These are phyloP conservation scores for Uromyces viciae-fabae DNA, from an alignment of 1,284 basidiomycete species.

Conservation along the genomic window DNA sequence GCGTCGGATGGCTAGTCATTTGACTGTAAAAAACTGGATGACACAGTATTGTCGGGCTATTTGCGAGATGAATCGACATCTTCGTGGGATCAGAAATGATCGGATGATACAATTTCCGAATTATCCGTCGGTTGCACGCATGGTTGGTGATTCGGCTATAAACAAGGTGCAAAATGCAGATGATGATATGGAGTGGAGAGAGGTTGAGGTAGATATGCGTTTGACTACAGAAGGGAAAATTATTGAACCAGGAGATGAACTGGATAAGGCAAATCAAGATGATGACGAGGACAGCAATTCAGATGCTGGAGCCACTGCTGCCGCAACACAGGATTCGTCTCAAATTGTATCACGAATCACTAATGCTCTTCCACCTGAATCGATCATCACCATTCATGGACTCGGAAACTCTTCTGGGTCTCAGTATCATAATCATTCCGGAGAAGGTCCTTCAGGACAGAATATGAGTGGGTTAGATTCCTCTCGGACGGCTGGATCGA, in stretches of 20 bases:
- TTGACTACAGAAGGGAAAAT: constrained; percentile 35
- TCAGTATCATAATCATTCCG: not conserved
- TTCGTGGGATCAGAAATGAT: constrained; percentile 26
- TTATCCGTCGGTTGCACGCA: constrained; percentile 2
- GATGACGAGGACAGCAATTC: constrained; percentile 34
- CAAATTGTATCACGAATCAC: constrained; percentile 32
- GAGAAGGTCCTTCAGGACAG: not conserved
- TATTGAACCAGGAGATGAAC: constrained; percentile 41
- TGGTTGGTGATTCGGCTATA: not conserved
- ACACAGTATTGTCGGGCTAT: constrained; percentile 62
- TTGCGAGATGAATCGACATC: constrained; percentile 42
- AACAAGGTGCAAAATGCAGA: constrained; percentile 59
- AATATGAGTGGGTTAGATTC: not conserved
- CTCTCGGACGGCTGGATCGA: constrained; percentile 18
- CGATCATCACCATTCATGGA: constrained; percentile 40
- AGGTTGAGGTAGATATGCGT: constrained; percentile 46
- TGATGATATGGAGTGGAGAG: constrained; percentile 56
- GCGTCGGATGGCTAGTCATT: constrained; percentile 51
- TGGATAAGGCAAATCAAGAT: constrained; percentile 1
- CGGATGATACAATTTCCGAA: constrained; percentile 28
- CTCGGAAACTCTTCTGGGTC: constrained; percentile 11
- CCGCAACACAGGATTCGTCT: constrained; percentile 14
- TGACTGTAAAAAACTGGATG: constrained; percentile 87
- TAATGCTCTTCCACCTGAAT: constrained; percentile 29
- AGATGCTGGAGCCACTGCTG: not conserved